A percentile compares a stretch with the other conserved stretches of the same genome.
phyloP scores from a whole-genome alignment of 768 basidiomycete genomes.

The Fistulinella prunicolor region DNA sequence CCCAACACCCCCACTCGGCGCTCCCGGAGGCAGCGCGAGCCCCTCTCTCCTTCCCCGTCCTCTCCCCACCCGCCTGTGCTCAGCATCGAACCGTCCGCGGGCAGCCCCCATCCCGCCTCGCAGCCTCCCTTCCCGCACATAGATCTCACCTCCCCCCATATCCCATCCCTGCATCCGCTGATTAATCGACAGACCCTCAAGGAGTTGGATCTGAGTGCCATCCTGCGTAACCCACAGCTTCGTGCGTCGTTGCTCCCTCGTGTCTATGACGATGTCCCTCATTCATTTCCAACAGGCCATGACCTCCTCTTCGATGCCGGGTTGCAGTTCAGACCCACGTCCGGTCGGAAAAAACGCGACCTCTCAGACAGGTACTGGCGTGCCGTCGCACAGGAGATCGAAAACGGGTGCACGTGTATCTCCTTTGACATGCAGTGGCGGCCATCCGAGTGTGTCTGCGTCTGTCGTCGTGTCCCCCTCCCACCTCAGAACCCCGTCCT shows the following conservation, averaged over 20 bases:
- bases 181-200: conserved; percentile 82
- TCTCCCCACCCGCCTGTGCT: conserved; percentile 19
- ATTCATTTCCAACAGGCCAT: conserved; percentile 52
- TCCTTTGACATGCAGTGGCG: conserved; percentile 63
- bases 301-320: conserved; percentile 87
- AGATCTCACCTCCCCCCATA: conserved; percentile 48
- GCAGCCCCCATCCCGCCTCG: conserved; percentile 22
- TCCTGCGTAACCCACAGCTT: conserved; percentile 86
- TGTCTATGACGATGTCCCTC: neutral
- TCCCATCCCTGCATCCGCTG: conserved; percentile 68
- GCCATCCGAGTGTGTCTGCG: conserved; percentile 54
- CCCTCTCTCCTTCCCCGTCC: conserved; percentile 25
- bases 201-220: conserved; percentile 81
- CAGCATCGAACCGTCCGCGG: conserved; percentile 28
- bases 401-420: conserved; percentile 80
- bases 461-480: conserved; percentile 45
- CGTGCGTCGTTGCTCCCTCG: conserved; percentile 51
- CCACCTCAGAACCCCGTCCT: conserved; percentile 41
- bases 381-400: conserved; percentile 74
- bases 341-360: conserved; percentile 69
- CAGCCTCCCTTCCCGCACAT: conserved; percentile 33
- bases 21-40: conserved; percentile 31
- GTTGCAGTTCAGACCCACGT: conserved; percentile 76
- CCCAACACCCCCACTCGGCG: conserved; percentile 31
- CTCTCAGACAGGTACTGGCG: conserved; percentile 82